Conservation (phyloP, 1,139 yeast genomes). For the Candida dubliniensis region DNA sequence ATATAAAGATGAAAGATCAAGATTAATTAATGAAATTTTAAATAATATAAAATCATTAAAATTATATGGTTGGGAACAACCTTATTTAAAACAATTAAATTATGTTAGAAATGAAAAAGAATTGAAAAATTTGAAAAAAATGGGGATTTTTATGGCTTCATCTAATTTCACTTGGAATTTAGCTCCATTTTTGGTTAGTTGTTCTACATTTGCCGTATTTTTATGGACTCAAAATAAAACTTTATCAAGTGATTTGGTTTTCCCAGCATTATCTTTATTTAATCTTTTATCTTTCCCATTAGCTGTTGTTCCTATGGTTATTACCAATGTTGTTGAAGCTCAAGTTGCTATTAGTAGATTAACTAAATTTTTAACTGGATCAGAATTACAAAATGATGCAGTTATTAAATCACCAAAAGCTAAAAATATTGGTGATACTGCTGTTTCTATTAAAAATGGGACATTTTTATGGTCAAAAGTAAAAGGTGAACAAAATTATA, state of each 20-base stretch:
- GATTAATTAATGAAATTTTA: constrained; percentile 80
- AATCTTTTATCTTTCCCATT: constrained; percentile 88
- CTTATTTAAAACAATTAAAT: constrained; percentile 71
- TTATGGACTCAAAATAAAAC: constrained; percentile 63
- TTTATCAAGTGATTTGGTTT: constrained; percentile 86
- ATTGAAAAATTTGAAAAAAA: constrained; percentile 68
- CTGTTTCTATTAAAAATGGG: constrained; percentile 69
- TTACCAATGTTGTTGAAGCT: constrained; percentile 84
- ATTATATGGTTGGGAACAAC: constrained; percentile 92
- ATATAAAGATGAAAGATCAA: constrained; percentile 46
- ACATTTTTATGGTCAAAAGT: constrained; percentile 88
- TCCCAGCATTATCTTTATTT: constrained; percentile 89
- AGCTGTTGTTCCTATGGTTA: constrained; percentile 90
- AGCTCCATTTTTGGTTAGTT: constrained; percentile 89
- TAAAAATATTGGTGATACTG: constrained; percentile 58
- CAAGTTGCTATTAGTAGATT: constrained; percentile 84
- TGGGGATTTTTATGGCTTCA: constrained; percentile 76
- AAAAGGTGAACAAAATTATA: constrained; percentile 59
- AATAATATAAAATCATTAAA: constrained; percentile 90
- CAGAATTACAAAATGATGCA: constrained; percentile 82
- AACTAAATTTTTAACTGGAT: constrained; percentile 66
- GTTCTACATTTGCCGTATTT: constrained; percentile 86
- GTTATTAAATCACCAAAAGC: constrained; percentile 59
- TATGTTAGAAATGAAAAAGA: constrained; percentile 89
- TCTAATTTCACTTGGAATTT: constrained; percentile 79